Percentiles rank a stretch among this genome's conserved stretches.
Conservation (phyloP, 164 flowering plant genomes). For the Malania oleifera region DNA sequence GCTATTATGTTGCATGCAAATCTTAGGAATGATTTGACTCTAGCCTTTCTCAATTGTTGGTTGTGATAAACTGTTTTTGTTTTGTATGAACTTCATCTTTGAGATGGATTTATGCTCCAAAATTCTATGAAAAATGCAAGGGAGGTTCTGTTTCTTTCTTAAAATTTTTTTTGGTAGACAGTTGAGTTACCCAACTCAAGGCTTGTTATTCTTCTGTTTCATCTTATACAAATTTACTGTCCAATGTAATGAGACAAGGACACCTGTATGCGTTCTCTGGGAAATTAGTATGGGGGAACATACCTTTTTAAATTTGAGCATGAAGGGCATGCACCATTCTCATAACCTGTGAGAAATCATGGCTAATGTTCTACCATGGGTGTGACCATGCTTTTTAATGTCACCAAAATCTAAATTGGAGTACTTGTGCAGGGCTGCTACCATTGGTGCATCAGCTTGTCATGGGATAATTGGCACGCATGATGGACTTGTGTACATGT, state of each 20-base stretch:
- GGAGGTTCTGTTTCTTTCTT: too few relatives aligned
- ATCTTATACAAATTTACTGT: too few relatives aligned
- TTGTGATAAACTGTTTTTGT: not conserved
- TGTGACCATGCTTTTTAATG: not conserved
- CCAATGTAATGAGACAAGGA: too few relatives aligned
- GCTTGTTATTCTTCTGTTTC: too few relatives aligned
- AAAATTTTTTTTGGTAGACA: too few relatives aligned
- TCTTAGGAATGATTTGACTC: not conserved
- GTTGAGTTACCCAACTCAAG: too few relatives aligned
- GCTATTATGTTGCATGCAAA: not conserved
- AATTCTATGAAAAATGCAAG: too few relatives aligned
- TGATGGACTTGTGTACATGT: constrained; percentile 69
- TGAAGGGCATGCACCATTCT: too few relatives aligned
- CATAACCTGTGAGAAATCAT: too few relatives aligned
- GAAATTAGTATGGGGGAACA: not conserved
- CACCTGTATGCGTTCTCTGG: too few relatives aligned
- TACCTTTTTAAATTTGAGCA: not conserved
- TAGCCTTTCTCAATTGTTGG: not conserved
- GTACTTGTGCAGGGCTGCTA: constrained; percentile 52
- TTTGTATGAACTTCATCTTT: not conserved
- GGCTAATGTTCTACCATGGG: too few relatives aligned
- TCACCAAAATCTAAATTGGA: not conserved
- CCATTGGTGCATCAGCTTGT: constrained; percentile 46
- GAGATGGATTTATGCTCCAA: not conserved
- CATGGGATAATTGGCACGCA: constrained; percentile 63